These are phyloP conservation scores for Lasiosphaeris hirsuta DNA, from an alignment of 495 filamentous ascomycete genomes.

Conservation along the genomic window DNA sequence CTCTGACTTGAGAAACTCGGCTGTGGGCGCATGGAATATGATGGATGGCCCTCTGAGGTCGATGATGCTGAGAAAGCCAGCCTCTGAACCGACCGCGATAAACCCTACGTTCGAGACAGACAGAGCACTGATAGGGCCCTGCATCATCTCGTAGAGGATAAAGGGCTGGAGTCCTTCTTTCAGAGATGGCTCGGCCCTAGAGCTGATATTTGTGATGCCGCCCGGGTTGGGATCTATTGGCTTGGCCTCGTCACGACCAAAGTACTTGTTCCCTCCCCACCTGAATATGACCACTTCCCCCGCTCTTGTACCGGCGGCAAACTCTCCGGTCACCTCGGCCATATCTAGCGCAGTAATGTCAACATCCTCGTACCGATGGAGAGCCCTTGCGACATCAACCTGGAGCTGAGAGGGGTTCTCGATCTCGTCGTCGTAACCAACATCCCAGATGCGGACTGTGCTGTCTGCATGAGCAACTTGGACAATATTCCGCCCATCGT, in stretches of 20 bases:
- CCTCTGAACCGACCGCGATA: slow-evolving; percentile 78
- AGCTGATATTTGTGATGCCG: slow-evolving; percentile 66
- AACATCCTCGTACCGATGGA: slow-evolving; percentile 74
- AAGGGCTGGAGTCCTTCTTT: slow-evolving; percentile 80
- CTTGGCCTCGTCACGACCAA: slow-evolving; percentile 46
- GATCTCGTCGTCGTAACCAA: slow-evolving; percentile 84
- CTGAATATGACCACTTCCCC: slow-evolving; percentile 86
- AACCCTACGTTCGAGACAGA: slow-evolving; percentile 90
- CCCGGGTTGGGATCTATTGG: slow-evolving; percentile 57
- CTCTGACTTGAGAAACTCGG: slow-evolving; percentile 63
- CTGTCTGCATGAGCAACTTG: slow-evolving; percentile 85
- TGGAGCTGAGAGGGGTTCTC: slow-evolving; percentile 82
- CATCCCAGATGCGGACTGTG: slow-evolving; percentile 83
- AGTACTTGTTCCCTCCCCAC: slow-evolving; percentile 75
- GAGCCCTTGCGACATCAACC: slow-evolving; percentile 79
- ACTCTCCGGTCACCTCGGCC: slow-evolving; percentile 72
- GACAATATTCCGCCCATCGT: slow-evolving; percentile 75
- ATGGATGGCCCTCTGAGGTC: slow-evolving; percentile 85
- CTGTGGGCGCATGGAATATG: slow-evolving; percentile 69
- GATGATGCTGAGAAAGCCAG: slow-evolving; percentile 71
- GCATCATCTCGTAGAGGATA: slow-evolving; percentile 74
- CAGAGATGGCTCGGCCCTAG: slow-evolving; percentile 72
- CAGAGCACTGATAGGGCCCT: slow-evolving; percentile 72
- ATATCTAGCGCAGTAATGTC: slow-evolving; percentile 73
- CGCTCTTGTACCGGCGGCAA: slow-evolving; percentile 73